These are phyloP conservation scores for Podaxis sp. DNA, from an alignment of 768 basidiomycete genomes.

Conservation along the genomic window DNA sequence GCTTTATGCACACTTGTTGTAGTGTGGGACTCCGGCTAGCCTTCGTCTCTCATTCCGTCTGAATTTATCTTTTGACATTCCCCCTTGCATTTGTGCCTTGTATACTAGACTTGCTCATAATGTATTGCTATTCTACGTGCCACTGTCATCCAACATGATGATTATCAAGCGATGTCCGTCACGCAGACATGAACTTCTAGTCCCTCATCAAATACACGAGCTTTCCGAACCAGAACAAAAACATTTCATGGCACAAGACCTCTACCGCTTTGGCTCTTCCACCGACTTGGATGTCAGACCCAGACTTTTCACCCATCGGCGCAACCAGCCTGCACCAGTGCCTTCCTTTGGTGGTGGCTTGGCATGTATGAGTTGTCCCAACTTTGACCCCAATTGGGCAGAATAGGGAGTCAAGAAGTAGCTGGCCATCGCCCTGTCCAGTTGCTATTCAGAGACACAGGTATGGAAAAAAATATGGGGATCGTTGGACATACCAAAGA, in stretches of 20 bases:
- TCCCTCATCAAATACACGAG: neutral
- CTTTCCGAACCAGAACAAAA: neutral
- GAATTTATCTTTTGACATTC: no score
- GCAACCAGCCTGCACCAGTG: slow-evolving; percentile 35
- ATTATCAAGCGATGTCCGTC: neutral
- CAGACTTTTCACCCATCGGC: slow-evolving; percentile 29
- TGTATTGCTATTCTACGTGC: neutral
- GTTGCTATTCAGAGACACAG: neutral
- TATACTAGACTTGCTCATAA: neutral
- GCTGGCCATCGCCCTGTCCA: slow-evolving; percentile 39
- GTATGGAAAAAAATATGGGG: neutral
- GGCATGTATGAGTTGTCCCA: slow-evolving; percentile 26
- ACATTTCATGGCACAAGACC: neutral
- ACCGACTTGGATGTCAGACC: slow-evolving; percentile 17
- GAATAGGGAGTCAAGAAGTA: slow-evolving; percentile 40
- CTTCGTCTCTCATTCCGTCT: no score
- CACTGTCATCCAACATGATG: neutral
- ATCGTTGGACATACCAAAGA: slow-evolving; percentile 45
- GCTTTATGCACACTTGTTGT: no score
- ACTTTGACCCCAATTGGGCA: slow-evolving; percentile 27
- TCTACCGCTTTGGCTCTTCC: neutral
- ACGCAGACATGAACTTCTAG: neutral
- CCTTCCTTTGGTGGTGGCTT: slow-evolving; percentile 32
- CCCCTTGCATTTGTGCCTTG: no score
- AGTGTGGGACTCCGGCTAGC: no score